phyloP scores from a whole-genome alignment of 495 filamentous ascomycete species.

The Penicillium coprophilum region DNA sequence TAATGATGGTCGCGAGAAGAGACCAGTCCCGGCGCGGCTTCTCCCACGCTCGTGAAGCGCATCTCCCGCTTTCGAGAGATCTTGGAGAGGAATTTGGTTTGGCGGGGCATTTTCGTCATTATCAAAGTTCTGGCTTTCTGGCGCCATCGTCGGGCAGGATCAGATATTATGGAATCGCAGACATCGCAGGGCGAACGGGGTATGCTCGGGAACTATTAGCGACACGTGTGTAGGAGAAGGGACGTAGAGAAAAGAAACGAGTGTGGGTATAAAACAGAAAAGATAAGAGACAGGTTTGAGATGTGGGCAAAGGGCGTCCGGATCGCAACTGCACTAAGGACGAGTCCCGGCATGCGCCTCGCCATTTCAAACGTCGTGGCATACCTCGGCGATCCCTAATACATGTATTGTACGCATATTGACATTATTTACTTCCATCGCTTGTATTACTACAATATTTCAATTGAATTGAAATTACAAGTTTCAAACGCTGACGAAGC shows the following conservation, averaged over 20 bases:
- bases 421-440: background rate
- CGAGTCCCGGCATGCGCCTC: constrained; percentile 4
- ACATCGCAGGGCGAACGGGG: constrained; percentile 39
- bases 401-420: background rate
- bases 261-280: background rate
- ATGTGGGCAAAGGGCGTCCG: constrained; percentile 2
- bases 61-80: constrained; percentile 63
- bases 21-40: constrained; percentile 32
- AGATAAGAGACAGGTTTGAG: background rate
- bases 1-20: constrained; percentile 41
- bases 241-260: background rate
- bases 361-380: background rate
- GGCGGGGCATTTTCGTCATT: constrained; percentile 47
- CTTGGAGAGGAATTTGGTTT: constrained; percentile 77
- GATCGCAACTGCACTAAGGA: constrained; percentile 14
- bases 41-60: constrained; percentile 29
- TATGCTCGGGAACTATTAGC: constrained; percentile 12
- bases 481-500: constrained; percentile 19
- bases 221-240: constrained; percentile 10
- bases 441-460: background rate
- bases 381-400: background rate
- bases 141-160: constrained; percentile 58
- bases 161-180: constrained; percentile 41
- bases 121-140: constrained; percentile 52
- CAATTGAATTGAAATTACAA: background rate